These are phyloP conservation scores for Aspergillus aculeatinus DNA, from an alignment of 2,329 filamentous ascomycete species.

Conservation along the genomic window DNA sequence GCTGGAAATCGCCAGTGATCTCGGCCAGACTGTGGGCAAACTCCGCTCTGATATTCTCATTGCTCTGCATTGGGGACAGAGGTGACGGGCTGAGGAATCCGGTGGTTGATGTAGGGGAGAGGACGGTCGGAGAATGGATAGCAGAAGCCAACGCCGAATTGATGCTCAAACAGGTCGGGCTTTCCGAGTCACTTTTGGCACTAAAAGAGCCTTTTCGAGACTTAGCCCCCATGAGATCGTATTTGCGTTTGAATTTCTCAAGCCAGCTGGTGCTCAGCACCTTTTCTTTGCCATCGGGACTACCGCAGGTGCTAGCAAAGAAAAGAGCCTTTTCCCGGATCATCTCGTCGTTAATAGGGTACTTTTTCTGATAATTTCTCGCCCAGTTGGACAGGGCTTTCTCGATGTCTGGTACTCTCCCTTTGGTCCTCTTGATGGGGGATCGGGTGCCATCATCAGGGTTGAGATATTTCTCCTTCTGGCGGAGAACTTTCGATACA, in stretches of 20 bases:
- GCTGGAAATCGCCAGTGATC: slow-evolving; percentile 60
- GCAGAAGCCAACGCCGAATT: slow-evolving; percentile 56
- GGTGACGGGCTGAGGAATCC: slow-evolving; percentile 67
- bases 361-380: slow-evolving; percentile 73
- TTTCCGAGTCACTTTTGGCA: slow-evolving; percentile 66
- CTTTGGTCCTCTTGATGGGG: slow-evolving; percentile 77
- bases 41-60: slow-evolving; percentile 66
- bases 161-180: slow-evolving; percentile 56
- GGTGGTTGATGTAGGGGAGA: slow-evolving; percentile 72
- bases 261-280: slow-evolving; percentile 76
- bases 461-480: slow-evolving; percentile 91
- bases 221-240: slow-evolving; percentile 59
- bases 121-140: slow-evolving; percentile 62
- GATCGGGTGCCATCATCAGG: slow-evolving; percentile 76
- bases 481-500: slow-evolving; percentile 93
- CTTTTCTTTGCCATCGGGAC: slow-evolving; percentile 69
- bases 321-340: slow-evolving; percentile 81
- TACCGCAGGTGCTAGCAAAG: slow-evolving; percentile 72
- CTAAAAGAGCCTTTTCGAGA: slow-evolving; percentile 53
- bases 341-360: slow-evolving; percentile 71
- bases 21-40: slow-evolving; percentile 60
- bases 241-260: slow-evolving; percentile 93
- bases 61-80: slow-evolving; percentile 66
- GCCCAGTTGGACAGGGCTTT: slow-evolving; percentile 86
- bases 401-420: slow-evolving; percentile 87